Percentiles rank a stretch among this genome's conserved stretches.
Evolutionary conservation across 495 filamentous ascomycete genomes (phyloP).

Genomic region (Penicillium steckii): DNA sequence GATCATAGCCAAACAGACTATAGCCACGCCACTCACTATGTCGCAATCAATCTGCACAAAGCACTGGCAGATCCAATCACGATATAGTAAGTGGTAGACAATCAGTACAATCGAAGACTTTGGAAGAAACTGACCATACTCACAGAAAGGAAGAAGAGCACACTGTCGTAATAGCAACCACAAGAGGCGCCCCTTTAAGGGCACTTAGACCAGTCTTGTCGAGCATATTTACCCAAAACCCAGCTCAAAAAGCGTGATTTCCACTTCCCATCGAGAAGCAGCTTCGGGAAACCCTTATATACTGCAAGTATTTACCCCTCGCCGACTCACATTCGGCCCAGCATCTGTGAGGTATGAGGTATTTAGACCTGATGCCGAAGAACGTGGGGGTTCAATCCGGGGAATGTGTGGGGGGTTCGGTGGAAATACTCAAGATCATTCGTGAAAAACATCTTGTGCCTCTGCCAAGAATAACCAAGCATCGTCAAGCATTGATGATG

Average conservation of each 20-base stretch:
- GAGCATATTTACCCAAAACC: conserved; percentile 4
- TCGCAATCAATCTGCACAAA: neutral
- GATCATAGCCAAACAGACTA: conserved; percentile 32
- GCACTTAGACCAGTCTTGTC: conserved; percentile 13
- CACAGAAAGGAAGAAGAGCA: conserved; percentile 25
- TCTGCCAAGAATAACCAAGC: neutral
- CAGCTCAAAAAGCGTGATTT: too few species aligned
- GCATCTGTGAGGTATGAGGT: conserved; percentile 9
- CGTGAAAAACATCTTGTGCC: neutral
- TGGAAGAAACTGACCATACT: neutral
- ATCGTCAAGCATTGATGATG: neutral
- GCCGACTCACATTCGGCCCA: conserved; percentile 1
- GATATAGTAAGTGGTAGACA: neutral
- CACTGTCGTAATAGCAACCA: conserved; percentile 28
- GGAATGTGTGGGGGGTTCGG: conserved; percentile 11
- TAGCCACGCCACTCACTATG: neutral
- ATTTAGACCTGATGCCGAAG: conserved; percentile 12
- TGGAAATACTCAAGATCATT: neutral
- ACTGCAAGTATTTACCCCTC: neutral
- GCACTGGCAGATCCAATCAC: neutral
- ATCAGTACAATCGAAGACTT: neutral
- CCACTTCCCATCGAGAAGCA: too few species aligned
- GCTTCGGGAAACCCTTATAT: neutral
- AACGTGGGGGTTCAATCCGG: conserved; percentile 18
- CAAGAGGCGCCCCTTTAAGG: conserved; percentile 16